Conservation (phyloP, 1,139 yeast genomes). For the Pichia sp. region DNA sequence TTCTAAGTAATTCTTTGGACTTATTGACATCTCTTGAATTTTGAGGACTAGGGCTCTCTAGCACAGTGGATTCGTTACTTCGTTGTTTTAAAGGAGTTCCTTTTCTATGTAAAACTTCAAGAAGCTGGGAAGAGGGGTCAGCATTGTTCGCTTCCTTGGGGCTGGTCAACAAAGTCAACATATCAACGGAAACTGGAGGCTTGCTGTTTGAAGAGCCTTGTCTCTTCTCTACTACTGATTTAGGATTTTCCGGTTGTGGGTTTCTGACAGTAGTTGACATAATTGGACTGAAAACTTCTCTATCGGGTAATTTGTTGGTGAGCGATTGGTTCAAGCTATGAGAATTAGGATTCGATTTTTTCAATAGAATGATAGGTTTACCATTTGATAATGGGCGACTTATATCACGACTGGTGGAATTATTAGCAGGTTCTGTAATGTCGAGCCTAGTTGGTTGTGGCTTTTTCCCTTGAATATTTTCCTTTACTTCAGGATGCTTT, state of each 20-base stretch:
- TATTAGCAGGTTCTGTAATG: conserved; percentile 23
- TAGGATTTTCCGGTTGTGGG: not conserved
- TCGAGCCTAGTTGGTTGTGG: conserved; percentile 11
- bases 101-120: conserved; percentile 9
- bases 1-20: conserved; percentile 11
- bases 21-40: not conserved
- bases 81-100: not conserved
- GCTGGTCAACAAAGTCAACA: conserved; percentile 13
- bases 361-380: conserved; percentile 21
- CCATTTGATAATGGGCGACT: conserved; percentile 6
- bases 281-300: not conserved
- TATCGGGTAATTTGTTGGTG: not conserved
- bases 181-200: conserved; percentile 8
- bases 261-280: not conserved
- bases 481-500: not conserved
- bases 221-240: not conserved
- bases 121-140: conserved; percentile 15
- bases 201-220: conserved; percentile 1
- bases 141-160: conserved; percentile 11
- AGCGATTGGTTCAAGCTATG: not conserved
- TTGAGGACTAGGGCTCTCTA: not conserved
- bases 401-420: conserved; percentile 10
- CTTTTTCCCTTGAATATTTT: not conserved
- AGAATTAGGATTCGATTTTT: conserved; percentile 14
- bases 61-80: not conserved